Evolutionary conservation across 2,329 filamentous ascomycete genomes (phyloP).

Genomic region (Fonsecaea pugnacius): DNA sequence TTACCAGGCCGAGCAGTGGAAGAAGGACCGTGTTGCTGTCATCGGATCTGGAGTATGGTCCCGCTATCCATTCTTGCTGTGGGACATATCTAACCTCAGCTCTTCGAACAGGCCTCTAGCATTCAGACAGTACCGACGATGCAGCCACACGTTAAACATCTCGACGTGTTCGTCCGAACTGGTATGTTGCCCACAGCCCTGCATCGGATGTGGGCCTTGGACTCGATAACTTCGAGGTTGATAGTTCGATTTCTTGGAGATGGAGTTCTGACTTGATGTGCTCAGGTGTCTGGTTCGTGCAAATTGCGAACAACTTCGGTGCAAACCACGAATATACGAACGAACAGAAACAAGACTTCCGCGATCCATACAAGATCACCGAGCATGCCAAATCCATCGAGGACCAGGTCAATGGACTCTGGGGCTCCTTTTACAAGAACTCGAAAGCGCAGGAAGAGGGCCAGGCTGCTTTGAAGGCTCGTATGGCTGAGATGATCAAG

Average conservation of each 20-base stretch:
- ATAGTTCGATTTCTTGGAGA: neutral
- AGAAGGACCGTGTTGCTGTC: constrained; percentile 49
- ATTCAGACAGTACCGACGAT: constrained; percentile 55
- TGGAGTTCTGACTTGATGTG: neutral
- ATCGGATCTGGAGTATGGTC: constrained; percentile 51
- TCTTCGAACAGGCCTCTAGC: constrained; percentile 38
- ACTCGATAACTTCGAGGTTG: constrained; percentile 27
- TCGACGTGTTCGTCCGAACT: constrained; percentile 54
- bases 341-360: constrained; percentile 48
- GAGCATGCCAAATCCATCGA: constrained; percentile 54
- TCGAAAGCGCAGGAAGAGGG: constrained; percentile 48
- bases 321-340: constrained; percentile 51
- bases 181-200: constrained; percentile 31
- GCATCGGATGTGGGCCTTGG: neutral
- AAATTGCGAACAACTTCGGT: constrained; percentile 54
- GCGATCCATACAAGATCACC: constrained; percentile 48
- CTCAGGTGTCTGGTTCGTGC: constrained; percentile 42
- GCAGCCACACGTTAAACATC: constrained; percentile 52
- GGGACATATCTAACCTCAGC: neutral
- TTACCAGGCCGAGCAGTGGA: constrained; percentile 52
- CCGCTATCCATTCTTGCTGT: neutral
- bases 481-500: constrained; percentile 58
- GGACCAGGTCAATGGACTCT: constrained; percentile 54
- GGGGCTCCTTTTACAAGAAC: constrained; percentile 52
- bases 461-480: constrained; percentile 46